Base-by-base conservation (phyloP, 129 eudicot genomes). In the Mikania micrantha region DNA sequence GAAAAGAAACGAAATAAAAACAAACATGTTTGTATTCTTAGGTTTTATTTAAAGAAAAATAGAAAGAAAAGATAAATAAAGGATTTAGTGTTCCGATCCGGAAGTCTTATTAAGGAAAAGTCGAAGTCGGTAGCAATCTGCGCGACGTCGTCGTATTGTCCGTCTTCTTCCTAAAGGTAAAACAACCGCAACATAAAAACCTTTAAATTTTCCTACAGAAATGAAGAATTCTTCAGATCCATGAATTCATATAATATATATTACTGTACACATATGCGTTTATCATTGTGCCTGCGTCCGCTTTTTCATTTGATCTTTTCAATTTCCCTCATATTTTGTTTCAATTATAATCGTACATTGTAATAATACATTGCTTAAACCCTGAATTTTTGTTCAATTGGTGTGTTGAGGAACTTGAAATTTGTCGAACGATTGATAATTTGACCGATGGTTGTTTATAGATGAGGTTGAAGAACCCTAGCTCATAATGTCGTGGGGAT, bases 401-500 rank as follows among this genome's bases (percentile, higher is more conserved):
- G 4, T 73, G 36, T 19, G 34, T 41, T 10, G 5, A 10, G 13
- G 31, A 60, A 69, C 52, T 60, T 35, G 40, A 27, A 52, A 76
- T 61, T 69, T 13, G 8, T 50, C 24, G 36, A 8, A 10, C 15
- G 20, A 32, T 16, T 42, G 66, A 5, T 7, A 32, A 32, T 17
- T 45, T 47, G 52, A 24, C 29, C 29, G 65, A 77, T 53, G 67
- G 5, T 59, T 50, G 69, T 70, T 41, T 13, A 28, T 54, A 60
- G 60, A 54, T 74, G 71, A 66, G 64, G 67, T 75, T 17, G 25
- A 56, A 47, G 80, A 80, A 57, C 73, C 76, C 74, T 49, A 56
- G 35, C 54, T 59, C 53, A 70, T 70, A 82, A 93, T 93, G 99
- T 93, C 99, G 60, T 94, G 99, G 99, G 99, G 97, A 72, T 74